Evolutionary conservation across 2,329 filamentous ascomycete genomes (phyloP).

Genomic region (Pseudogymnoascus sp.): DNA sequence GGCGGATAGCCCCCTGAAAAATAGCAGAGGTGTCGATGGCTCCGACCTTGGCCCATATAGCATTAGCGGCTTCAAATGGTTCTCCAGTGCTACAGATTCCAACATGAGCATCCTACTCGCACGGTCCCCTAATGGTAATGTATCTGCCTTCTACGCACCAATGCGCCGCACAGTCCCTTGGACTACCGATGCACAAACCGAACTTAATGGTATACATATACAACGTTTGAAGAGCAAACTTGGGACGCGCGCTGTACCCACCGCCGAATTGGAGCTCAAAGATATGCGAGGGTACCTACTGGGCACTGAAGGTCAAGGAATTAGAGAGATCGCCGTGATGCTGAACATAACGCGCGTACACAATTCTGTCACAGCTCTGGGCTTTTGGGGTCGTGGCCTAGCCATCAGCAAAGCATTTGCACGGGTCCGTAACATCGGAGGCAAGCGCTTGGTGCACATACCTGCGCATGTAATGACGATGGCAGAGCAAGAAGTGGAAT

Average conservation of each 20-base stretch:
- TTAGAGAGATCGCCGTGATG: conserved; percentile 60
- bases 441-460: conserved; percentile 40
- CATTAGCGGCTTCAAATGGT: conserved; percentile 66
- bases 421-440: conserved; percentile 46
- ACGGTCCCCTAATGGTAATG: conserved; percentile 42
- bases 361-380: conserved; percentile 45
- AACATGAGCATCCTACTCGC: conserved; percentile 59
- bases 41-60: conserved; percentile 47
- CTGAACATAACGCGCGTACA: conserved; percentile 60
- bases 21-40: conserved; percentile 20
- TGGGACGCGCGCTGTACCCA: conserved; percentile 62
- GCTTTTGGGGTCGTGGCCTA: conserved; percentile 48
- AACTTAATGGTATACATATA: conserved; percentile 61
- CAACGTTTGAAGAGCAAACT: conserved; percentile 67
- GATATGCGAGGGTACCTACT: conserved; percentile 59
- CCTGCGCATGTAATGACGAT: conserved; percentile 53
- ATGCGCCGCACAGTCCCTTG: conserved; percentile 37
- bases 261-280: conserved; percentile 61
- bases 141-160: conserved; percentile 59
- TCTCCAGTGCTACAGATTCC: conserved; percentile 59
- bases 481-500: conserved; percentile 47
- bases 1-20: conserved; percentile 21
- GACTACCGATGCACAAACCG: conserved; percentile 22
- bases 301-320: conserved; percentile 57
- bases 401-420: conserved; percentile 51